A percentile compares a stretch with the other conserved stretches of the same genome.
phyloP scores from a whole-genome alignment of 768 basidiomycete species.

The Chlorophyllum brunneum region DNA sequence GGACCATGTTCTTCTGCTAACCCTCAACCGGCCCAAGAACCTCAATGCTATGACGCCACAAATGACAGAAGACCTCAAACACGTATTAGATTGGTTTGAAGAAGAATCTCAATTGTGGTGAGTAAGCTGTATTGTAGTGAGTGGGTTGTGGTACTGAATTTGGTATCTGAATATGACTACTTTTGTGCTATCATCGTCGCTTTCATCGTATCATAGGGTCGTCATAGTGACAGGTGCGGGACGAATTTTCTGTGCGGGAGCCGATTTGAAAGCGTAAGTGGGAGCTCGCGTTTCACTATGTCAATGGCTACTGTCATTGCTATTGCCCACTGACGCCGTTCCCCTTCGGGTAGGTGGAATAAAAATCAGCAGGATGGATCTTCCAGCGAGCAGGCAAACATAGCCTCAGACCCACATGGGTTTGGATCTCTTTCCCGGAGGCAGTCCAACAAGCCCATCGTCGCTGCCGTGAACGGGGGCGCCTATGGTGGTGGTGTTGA shows the following conservation, averaged over 20 bases:
- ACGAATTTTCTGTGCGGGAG: conserved; percentile 73
- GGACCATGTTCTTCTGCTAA: conserved; percentile 36
- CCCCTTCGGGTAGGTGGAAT: conserved; percentile 49
- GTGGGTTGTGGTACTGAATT: no score
- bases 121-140: conserved; percentile 17
- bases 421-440: conserved; percentile 76
- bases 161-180: no score
- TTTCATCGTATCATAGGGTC: conserved; percentile 44
- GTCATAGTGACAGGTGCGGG: conserved; percentile 72
- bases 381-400: conserved; percentile 38
- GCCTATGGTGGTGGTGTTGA: conserved; percentile 67
- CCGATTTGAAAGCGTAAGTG: conserved; percentile 70
- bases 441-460: conserved; percentile 64
- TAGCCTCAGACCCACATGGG: conserved; percentile 44
- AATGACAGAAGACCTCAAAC: conserved; percentile 50
- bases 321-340: neutral
- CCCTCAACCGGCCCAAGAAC: conserved; percentile 59
- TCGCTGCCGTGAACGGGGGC: conserved; percentile 79
- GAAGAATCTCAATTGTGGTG: conserved; percentile 70
- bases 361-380: conserved; percentile 41
- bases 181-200: no score
- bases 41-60: conserved; percentile 72
- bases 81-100: conserved; percentile 70
- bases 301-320: neutral
- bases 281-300: neutral